Conservation (phyloP, 345 rosid species). For the Jatropha curcas region DNA sequence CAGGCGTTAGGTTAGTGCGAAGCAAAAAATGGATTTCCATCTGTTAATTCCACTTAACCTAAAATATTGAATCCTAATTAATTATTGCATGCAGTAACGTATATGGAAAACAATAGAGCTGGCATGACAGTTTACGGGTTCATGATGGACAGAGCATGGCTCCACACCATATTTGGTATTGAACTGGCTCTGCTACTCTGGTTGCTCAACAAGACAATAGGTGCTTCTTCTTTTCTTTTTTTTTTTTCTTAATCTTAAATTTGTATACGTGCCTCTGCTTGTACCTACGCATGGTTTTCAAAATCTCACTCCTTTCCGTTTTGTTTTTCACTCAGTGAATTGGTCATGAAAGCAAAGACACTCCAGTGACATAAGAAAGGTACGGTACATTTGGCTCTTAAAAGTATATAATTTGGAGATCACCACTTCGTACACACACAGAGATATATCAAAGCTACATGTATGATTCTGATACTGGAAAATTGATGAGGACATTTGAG, state of each 20-base stretch:
- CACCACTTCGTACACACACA: too few relatives aligned
- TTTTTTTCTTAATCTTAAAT: not conserved
- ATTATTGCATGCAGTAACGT: slow-evolving; percentile 55
- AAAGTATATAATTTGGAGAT: too few relatives aligned
- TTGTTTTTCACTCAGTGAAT: slow-evolving; percentile 20
- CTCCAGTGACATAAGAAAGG: not conserved
- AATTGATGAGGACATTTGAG: too few relatives aligned
- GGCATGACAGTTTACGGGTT: slow-evolving; percentile 89
- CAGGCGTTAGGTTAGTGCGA: slow-evolving; percentile 73
- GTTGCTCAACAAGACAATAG: slow-evolving; percentile 87
- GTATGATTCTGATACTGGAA: too few relatives aligned
- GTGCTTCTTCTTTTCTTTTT: slow-evolving; percentile 30
- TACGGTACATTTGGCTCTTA: too few relatives aligned
- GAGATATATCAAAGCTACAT: too few relatives aligned
- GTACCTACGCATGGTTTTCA: too few relatives aligned
- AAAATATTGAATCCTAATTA: not conserved
- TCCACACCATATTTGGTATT: slow-evolving; percentile 76
- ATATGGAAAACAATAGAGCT: slow-evolving; percentile 77
- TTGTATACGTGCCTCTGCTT: too few relatives aligned
- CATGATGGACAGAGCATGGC: slow-evolving; percentile 80
- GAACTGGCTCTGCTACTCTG: slow-evolving; percentile 82
- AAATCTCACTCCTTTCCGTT: not conserved
- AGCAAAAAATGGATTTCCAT: too few relatives aligned
- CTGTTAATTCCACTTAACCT: too few relatives aligned
- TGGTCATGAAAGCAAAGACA: slow-evolving; percentile 22